phyloP scores from a whole-genome alignment of 495 filamentous ascomycete species.

The Entonaema liquescens region DNA sequence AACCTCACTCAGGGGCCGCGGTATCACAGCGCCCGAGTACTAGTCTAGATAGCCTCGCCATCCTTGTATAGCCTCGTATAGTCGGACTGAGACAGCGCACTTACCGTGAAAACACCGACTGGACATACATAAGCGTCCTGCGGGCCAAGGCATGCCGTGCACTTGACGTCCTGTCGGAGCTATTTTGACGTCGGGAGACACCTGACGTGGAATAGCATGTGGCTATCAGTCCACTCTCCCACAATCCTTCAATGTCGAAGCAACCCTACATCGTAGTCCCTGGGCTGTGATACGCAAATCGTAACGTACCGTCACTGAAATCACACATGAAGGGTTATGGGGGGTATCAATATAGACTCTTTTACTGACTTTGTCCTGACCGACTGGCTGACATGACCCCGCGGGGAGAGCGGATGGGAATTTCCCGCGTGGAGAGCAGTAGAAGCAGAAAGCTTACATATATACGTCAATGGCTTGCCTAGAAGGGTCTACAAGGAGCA shows the following conservation, averaged over 20 bases:
- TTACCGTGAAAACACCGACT: conserved; percentile 52
- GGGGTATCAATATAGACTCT: background rate
- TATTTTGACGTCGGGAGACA: conserved; percentile 65
- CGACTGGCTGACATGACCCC: conserved; percentile 57
- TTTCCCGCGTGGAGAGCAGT: conserved; percentile 58
- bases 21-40: conserved; percentile 59
- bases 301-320: conserved; percentile 61
- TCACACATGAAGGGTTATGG: conserved; percentile 50
- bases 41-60: conserved; percentile 63
- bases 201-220: conserved; percentile 66
- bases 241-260: conserved; percentile 46
- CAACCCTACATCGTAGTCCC: conserved; percentile 30
- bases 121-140: conserved; percentile 65
- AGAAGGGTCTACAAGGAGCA: conserved; percentile 37
- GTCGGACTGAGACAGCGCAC: conserved; percentile 65
- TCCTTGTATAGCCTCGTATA: conserved; percentile 55
- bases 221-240: conserved; percentile 56
- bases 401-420: conserved; percentile 62
- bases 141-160: conserved; percentile 50
- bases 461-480: conserved; percentile 61
- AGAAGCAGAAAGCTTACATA: conserved; percentile 68
- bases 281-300: conserved; percentile 23
- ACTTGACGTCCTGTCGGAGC: conserved; percentile 54
- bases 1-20: conserved; percentile 56
- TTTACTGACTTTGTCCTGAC: background rate